These are phyloP conservation scores for Zizania palustris DNA, from an alignment of 202 grass and related monocot species.

Conservation along the genomic window DNA sequence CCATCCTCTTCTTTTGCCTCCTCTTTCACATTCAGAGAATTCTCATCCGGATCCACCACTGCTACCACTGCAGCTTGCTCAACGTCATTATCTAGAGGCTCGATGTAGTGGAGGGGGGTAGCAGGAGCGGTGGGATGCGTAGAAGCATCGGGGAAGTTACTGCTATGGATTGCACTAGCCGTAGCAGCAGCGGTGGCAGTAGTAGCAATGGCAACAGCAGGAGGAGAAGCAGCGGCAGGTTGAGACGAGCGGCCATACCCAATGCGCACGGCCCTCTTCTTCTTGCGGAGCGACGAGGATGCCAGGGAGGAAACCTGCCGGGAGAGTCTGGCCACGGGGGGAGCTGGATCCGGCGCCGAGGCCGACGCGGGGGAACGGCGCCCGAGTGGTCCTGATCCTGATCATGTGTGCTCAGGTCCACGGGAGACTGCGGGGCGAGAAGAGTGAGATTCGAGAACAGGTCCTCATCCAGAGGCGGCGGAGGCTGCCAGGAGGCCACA, in stretches of 20 bases:
- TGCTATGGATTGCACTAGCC: slow-evolving; percentile 12
- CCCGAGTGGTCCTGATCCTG: slow-evolving; percentile 35
- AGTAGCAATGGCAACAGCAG: not conserved
- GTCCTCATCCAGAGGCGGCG: slow-evolving; percentile 72
- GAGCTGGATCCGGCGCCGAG: slow-evolving; percentile 6
- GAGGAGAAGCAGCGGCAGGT: slow-evolving; percentile 23
- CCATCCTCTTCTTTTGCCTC: slow-evolving; percentile 29
- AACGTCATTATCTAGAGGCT: not conserved
- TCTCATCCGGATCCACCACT: slow-evolving; percentile 24
- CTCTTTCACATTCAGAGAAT: slow-evolving; percentile 36
- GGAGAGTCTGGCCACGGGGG: slow-evolving; percentile 12
- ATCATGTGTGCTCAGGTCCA: slow-evolving; percentile 12
- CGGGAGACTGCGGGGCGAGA: slow-evolving; percentile 44
- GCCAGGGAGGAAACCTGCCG: slow-evolving; percentile 39
- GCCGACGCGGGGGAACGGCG: not conserved
- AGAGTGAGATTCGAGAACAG: slow-evolving; percentile 98
- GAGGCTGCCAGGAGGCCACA: slow-evolving; percentile 17
- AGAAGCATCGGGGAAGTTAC: slow-evolving; percentile 22
- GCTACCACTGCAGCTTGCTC: slow-evolving; percentile 4
- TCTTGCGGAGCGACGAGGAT: slow-evolving; percentile 68
- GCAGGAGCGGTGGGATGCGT: not conserved
- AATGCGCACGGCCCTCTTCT: slow-evolving; percentile 88
- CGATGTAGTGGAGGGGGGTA: slow-evolving; percentile 5
- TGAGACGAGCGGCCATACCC: slow-evolving; percentile 76
- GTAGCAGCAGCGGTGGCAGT: not conserved